Conservation (phyloP, 78 protist species). For the Cavenderia fasciculata region DNA sequence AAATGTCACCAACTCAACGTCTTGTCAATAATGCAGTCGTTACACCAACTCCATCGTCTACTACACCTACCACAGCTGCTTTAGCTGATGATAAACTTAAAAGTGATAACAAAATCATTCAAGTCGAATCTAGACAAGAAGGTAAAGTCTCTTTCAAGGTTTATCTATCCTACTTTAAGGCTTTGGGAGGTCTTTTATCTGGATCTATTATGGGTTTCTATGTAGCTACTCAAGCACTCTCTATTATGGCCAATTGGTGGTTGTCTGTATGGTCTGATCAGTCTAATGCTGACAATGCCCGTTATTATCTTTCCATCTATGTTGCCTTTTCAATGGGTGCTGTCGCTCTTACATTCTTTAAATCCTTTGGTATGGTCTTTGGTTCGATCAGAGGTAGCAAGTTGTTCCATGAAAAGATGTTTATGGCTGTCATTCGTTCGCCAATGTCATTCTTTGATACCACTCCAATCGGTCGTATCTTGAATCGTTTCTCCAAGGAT, state of each 20-base stretch:
- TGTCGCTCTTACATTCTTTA: slow-evolving; percentile 19
- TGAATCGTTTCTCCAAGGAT: slow-evolving; percentile 95
- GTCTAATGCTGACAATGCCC: not conserved
- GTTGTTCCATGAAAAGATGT: slow-evolving; percentile 58
- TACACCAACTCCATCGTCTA: too few species aligned
- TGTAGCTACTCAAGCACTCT: not conserved
- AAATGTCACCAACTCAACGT: too few species aligned
- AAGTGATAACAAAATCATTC: slow-evolving; percentile 65
- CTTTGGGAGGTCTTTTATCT: slow-evolving; percentile 52
- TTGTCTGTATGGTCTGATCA: slow-evolving; percentile 33
- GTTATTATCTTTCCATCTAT: slow-evolving; percentile 58
- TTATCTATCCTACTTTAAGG: slow-evolving; percentile 33
- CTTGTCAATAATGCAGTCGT: too few species aligned
- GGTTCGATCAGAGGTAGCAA: slow-evolving; percentile 61
- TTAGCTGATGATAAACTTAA: too few species aligned
- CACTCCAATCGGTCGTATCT: slow-evolving; percentile 95
- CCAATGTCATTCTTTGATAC: slow-evolving; percentile 97
- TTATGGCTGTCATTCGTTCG: slow-evolving; percentile 86
- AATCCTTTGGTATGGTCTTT: slow-evolving; percentile 37
- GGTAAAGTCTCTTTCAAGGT: slow-evolving; percentile 62
- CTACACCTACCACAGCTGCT: too few species aligned
- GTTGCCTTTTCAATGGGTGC: slow-evolving; percentile 41
- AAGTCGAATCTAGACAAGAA: slow-evolving; percentile 45
- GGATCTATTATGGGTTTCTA: not conserved
- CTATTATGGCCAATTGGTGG: slow-evolving; percentile 72